A percentile compares a stretch with the other conserved stretches of the same genome.
These are phyloP conservation scores for Fusarium temperatum DNA, from an alignment of 2,329 filamentous ascomycete genomes.

Conservation along the genomic window DNA sequence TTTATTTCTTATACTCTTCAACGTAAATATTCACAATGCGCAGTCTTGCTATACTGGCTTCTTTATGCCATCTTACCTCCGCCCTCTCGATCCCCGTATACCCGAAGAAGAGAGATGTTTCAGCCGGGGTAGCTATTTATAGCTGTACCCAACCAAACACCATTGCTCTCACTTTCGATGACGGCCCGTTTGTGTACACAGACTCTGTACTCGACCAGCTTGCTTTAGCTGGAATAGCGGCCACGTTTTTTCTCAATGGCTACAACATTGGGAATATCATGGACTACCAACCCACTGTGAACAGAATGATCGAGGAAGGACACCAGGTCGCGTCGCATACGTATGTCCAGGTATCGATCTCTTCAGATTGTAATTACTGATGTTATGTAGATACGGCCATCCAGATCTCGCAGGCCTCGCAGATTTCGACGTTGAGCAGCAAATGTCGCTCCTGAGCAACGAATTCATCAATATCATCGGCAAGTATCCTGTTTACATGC, in stretches of 20 bases:
- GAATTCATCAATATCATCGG: conserved; percentile 5
- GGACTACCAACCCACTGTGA: conserved; percentile 8
- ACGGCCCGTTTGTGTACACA: conserved; percentile 5
- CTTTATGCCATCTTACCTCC: not conserved
- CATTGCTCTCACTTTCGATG: conserved; percentile 21
- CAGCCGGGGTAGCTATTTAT: not conserved
- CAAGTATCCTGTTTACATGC: conserved; percentile 22
- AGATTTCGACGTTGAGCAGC: conserved; percentile 10
- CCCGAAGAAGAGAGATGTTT: not conserved
- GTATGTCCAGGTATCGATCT: not conserved
- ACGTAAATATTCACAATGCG: not conserved
- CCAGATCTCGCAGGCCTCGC: conserved; percentile 1
- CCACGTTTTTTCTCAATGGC: conserved; percentile 18
- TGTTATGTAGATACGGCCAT: not conserved
- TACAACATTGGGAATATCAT: conserved; percentile 6
- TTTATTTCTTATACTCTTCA: not conserved
- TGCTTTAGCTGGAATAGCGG: not conserved
- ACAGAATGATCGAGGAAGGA: conserved; percentile 6
- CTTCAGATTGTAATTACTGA: not conserved
- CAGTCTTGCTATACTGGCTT: not conserved
- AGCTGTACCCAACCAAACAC: conserved; percentile 9
- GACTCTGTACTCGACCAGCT: conserved; percentile 22
- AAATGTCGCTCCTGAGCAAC: conserved; percentile 3
- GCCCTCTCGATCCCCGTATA: not conserved
- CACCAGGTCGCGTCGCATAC: conserved; percentile 20